Conservation (phyloP, 2,329 filamentous ascomycete species). For the Clonostachys chloroleuca region DNA sequence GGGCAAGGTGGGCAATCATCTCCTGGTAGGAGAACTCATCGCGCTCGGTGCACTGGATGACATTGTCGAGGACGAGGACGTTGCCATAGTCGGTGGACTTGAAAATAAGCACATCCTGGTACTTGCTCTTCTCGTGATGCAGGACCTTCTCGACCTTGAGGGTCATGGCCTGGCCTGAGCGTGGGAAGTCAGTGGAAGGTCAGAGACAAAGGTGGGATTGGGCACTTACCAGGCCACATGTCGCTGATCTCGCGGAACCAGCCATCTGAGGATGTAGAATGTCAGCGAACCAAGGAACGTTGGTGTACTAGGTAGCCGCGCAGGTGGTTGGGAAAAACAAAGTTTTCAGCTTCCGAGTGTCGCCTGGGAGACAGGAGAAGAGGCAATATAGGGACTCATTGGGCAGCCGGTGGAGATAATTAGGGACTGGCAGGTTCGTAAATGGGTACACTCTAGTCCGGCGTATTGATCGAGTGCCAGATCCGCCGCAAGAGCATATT, state of each 20-base stretch:
- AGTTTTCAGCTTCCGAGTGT: too few relatives aligned
- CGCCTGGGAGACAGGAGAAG: too few relatives aligned
- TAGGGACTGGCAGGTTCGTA: too few relatives aligned
- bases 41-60: slow-evolving; percentile 97
- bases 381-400: too few relatives aligned
- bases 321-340: too few relatives aligned
- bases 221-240: slow-evolving; percentile 78
- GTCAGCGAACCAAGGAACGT: background rate
- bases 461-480: slow-evolving; percentile 8
- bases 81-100: slow-evolving; percentile 96
- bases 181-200: background rate
- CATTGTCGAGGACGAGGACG: slow-evolving; percentile 95
- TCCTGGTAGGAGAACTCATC: slow-evolving; percentile 99
- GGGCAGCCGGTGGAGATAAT: too few relatives aligned
- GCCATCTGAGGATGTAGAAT: slow-evolving; percentile 66
- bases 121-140: slow-evolving; percentile 98
- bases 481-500: slow-evolving; percentile 2
- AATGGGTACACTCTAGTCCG: background rate
- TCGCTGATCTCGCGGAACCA: slow-evolving; percentile 99
- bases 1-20: slow-evolving; percentile 98
- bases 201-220: background rate
- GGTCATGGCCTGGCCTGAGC: slow-evolving; percentile 88
- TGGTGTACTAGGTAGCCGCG: too few relatives aligned
- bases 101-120: slow-evolving; percentile 98
- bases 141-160: slow-evolving; percentile 96